Evolutionary conservation across 2,329 filamentous ascomycete genomes (phyloP).

Genomic region (Microdochium paspali): DNA sequence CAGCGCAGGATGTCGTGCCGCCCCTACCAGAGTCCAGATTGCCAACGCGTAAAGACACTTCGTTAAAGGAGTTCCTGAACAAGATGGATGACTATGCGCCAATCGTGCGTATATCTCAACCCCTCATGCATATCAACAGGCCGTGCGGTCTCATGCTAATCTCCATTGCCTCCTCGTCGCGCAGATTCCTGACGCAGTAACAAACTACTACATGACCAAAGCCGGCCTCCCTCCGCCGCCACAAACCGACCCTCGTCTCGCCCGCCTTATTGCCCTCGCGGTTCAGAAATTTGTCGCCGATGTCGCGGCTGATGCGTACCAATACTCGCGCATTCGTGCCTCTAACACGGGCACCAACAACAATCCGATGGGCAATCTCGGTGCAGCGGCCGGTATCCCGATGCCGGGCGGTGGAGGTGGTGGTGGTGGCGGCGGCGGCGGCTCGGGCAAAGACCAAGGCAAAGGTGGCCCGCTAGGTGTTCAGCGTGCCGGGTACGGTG

Average conservation of each 20-base stretch:
- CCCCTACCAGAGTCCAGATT: slow-evolving; percentile 44
- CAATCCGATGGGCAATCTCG: slow-evolving; percentile 83
- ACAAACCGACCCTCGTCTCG: slow-evolving; percentile 80
- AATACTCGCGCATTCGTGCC: slow-evolving; percentile 93
- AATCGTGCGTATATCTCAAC: slow-evolving; percentile 51
- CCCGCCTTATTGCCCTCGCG: slow-evolving; percentile 89
- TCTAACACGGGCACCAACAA: slow-evolving; percentile 82
- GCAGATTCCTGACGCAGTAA: slow-evolving; percentile 94
- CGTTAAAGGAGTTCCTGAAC: slow-evolving; percentile 79
- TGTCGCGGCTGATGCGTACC: slow-evolving; percentile 93
- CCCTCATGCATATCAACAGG: slow-evolving; percentile 1
- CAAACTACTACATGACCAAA: slow-evolving; percentile 94
- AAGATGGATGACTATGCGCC: slow-evolving; percentile 99
- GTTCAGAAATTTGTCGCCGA: slow-evolving; percentile 99
- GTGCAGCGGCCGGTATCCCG: slow-evolving; percentile 62
- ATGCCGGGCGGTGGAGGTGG: slow-evolving; percentile 58
- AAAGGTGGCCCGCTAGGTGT: slow-evolving; percentile 57
- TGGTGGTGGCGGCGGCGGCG: slow-evolving; percentile 39
- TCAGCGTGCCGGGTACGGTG: slow-evolving; percentile 72
- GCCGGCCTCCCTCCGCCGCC: slow-evolving; percentile 89
- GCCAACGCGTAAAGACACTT: slow-evolving; percentile 82
- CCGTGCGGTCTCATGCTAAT: slow-evolving; percentile 3
- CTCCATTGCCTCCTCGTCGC: neutral
- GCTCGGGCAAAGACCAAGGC: slow-evolving; percentile 43
- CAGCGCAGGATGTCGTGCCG: slow-evolving; percentile 1